Evolutionary conservation across 352 stramenopile species (phyloP).

Genomic region (Phytophthora rubi): DNA sequence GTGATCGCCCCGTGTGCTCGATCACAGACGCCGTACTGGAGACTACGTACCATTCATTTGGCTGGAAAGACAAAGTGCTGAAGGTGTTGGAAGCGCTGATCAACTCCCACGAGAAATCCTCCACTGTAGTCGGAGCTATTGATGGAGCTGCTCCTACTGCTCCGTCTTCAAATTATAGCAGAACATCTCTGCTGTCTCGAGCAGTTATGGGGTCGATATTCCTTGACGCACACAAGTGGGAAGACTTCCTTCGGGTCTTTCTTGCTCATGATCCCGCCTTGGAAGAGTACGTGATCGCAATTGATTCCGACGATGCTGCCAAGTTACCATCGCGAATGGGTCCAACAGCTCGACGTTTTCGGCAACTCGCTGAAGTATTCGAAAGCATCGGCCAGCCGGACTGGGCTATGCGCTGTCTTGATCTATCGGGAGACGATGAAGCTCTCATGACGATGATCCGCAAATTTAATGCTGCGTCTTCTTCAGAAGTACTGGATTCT

Average conservation of each 20-base stretch:
- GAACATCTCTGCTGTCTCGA: constrained; percentile 47
- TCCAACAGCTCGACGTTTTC: constrained; percentile 42
- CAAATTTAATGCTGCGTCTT: constrained; percentile 26
- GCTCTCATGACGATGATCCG: constrained; percentile 59
- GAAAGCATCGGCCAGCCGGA: constrained; percentile 59
- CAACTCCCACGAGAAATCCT: constrained; percentile 22
- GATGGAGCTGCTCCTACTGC: constrained; percentile 18
- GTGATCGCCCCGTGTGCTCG: constrained; percentile 48
- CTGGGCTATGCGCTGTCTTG: constrained; percentile 66
- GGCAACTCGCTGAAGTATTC: constrained; percentile 52
- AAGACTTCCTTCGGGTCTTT: constrained; percentile 59
- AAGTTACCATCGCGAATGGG: constrained; percentile 73
- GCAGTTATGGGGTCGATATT: constrained; percentile 57
- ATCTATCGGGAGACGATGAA: constrained; percentile 74
- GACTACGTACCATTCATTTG: constrained; percentile 57
- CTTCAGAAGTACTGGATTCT: constrained; percentile 37
- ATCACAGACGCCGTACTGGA: constrained; percentile 54
- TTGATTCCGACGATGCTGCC: constrained; percentile 45
- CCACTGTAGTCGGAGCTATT: constrained; percentile 7
- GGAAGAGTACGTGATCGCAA: constrained; percentile 72
- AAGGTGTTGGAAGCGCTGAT: constrained; percentile 51
- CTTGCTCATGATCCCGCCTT: constrained; percentile 58
- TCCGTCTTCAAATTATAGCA: constrained; percentile 48
- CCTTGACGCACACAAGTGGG: constrained; percentile 59
- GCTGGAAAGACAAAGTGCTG: constrained; percentile 63